Conservation (phyloP, 164 flowering plant species). For the Stephania yunnanensis region DNA sequence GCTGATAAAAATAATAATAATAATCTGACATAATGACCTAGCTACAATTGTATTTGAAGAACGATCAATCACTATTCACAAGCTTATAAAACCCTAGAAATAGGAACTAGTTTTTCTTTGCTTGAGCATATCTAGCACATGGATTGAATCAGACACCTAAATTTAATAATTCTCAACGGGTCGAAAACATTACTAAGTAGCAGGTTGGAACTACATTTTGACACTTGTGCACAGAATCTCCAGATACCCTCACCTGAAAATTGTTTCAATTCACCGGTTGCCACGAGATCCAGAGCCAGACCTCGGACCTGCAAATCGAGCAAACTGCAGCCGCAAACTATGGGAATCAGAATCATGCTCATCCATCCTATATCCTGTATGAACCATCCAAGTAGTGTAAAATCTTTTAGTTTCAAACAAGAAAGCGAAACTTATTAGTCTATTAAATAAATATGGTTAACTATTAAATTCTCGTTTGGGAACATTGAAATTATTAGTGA, state of each 20-base stretch:
- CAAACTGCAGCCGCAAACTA: slow-evolving; percentile 56
- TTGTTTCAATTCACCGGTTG: slow-evolving; percentile 23
- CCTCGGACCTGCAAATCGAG: slow-evolving; percentile 60
- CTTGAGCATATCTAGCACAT: neutral
- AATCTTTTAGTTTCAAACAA: neutral
- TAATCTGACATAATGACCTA: neutral
- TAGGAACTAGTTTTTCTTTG: neutral
- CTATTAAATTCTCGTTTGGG: neutral
- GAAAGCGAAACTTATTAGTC: neutral
- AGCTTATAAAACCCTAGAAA: neutral
- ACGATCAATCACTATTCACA: neutral
- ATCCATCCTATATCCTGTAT: slow-evolving; percentile 60
- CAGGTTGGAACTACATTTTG: neutral
- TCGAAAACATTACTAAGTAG: neutral
- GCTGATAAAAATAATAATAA: neutral
- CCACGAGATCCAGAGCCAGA: slow-evolving; percentile 41
- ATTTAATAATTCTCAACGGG: neutral
- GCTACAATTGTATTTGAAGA: neutral
- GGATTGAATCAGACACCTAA: neutral
- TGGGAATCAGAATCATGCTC: slow-evolving; percentile 50
- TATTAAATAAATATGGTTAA: neutral
- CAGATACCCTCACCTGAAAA: slow-evolving; percentile 1
- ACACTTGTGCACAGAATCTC: neutral
- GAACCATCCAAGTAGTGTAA: slow-evolving; percentile 5
- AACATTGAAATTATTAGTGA: too few relatives aligned